A percentile compares a stretch with the other conserved stretches of the same genome.
phyloP scores from a whole-genome alignment of 352 stramenopile genomes.

The Pythium scleroteichum region DNA sequence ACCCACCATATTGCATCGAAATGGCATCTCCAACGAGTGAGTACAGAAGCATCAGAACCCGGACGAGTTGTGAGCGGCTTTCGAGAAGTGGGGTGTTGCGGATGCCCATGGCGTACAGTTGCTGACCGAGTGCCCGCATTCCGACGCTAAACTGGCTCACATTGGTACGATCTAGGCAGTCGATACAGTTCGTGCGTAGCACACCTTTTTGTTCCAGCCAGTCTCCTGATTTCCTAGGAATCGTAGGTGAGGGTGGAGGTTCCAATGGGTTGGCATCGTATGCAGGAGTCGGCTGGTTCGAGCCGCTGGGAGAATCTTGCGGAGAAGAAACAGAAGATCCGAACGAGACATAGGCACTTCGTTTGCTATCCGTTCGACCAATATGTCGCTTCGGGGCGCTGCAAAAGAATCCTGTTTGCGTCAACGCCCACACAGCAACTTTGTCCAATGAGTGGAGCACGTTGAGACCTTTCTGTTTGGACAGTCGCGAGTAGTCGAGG shows the following conservation, averaged over 20 bases:
- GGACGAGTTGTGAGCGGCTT: slow-evolving; percentile 92
- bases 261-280: slow-evolving; percentile 9
- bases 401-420: slow-evolving; percentile 98
- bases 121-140: slow-evolving; percentile 92
- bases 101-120: slow-evolving; percentile 98
- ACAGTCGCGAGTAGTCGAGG: slow-evolving; percentile 94
- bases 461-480: slow-evolving; percentile 94
- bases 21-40: slow-evolving; percentile 98
- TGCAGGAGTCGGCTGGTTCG: not conserved
- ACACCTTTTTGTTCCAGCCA: slow-evolving; percentile 97
- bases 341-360: slow-evolving; percentile 51
- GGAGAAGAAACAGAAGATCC: slow-evolving; percentile 21
- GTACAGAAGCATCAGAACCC: slow-evolving; percentile 98
- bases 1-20: slow-evolving; percentile 99
- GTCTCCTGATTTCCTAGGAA: slow-evolving; percentile 79
- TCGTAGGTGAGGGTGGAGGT: slow-evolving; percentile 55
- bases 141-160: slow-evolving; percentile 87
- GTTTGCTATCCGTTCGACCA: slow-evolving; percentile 55
- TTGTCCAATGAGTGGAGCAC: slow-evolving; percentile 94
- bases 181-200: slow-evolving; percentile 99
- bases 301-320: slow-evolving; percentile 6
- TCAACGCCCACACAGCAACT: slow-evolving; percentile 94
- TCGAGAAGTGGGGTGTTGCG: slow-evolving; percentile 83
- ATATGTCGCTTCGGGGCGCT: slow-evolving; percentile 86
- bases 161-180: slow-evolving; percentile 89